Conservation (phyloP, 1,284 basidiomycete genomes). For the Rhodotorula sp. region DNA sequence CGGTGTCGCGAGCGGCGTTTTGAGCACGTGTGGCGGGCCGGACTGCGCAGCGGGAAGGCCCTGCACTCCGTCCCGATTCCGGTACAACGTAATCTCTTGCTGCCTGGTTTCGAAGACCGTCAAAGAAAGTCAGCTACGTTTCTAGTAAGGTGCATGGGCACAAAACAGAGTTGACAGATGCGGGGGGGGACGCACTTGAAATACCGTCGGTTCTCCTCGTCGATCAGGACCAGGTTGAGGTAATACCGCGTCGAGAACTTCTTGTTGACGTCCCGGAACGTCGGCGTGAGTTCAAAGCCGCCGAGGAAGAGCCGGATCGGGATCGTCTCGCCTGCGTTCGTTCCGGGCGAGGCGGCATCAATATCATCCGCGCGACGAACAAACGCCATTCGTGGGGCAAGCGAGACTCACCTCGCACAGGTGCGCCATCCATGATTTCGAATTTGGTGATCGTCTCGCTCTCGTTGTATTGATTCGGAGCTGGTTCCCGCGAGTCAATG, state of each 20-base stretch:
- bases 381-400: not conserved
- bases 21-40: not conserved
- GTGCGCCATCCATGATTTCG: constrained; percentile 98
- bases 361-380: not conserved
- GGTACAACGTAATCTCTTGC: constrained; percentile 47
- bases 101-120: constrained; percentile 29
- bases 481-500: constrained; percentile 25
- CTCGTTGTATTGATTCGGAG: constrained; percentile 97
- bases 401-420: constrained; percentile 69
- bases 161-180: not conserved
- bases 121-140: no score
- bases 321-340: constrained; percentile 80
- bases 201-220: constrained; percentile 94
- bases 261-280: constrained; percentile 98
- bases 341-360: not conserved
- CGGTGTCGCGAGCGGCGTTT: not conserved
- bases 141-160: no score
- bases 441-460: constrained; percentile 99
- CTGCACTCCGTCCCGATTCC: constrained; percentile 24
- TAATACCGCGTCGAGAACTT: constrained; percentile 97
- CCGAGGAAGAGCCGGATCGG: constrained; percentile 97
- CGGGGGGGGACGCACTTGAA: constrained; percentile 61
- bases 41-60: not conserved
- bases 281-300: constrained; percentile 96
- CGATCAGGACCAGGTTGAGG: constrained; percentile 88